phyloP scores from a whole-genome alignment of 2,329 filamentous ascomycete genomes.

The Fusarium kyushuense region DNA sequence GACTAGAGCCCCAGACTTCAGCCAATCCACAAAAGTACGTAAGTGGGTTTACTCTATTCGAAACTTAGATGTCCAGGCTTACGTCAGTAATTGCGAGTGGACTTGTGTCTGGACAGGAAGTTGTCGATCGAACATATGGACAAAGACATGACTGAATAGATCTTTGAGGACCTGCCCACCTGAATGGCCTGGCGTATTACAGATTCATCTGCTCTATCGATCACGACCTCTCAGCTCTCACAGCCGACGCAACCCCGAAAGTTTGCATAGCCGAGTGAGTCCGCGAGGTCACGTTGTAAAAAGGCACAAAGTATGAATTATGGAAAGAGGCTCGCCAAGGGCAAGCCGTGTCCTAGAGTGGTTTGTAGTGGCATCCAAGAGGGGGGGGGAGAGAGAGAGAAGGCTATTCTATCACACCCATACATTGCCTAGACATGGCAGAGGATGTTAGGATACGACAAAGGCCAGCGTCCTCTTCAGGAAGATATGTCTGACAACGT shows the following conservation, averaged over 20 bases:
- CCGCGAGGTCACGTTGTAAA: not conserved
- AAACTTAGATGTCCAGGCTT: not conserved
- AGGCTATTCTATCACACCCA: not conserved
- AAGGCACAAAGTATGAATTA: not conserved
- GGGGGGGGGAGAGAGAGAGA: not conserved
- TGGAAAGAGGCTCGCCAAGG: not conserved
- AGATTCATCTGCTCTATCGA: not conserved
- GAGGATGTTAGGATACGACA: not conserved
- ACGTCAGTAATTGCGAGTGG: not conserved
- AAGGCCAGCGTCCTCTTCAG: not conserved
- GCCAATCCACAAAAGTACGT: not conserved
- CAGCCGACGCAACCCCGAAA: not conserved
- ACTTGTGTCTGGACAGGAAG: not conserved
- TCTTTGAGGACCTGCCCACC: not conserved
- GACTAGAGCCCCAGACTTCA: not conserved
- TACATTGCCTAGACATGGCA: not conserved
- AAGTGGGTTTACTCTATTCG: not conserved
- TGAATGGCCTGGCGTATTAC: not conserved
- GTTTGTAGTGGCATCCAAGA: slow-evolving; percentile 9
- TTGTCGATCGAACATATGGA: not conserved
- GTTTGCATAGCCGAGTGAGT: not conserved
- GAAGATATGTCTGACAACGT: slow-evolving; percentile 2
- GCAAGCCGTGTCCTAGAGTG: slow-evolving; percentile 4
- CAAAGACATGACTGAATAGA: not conserved
- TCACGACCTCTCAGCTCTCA: not conserved